Conservation (phyloP, 2,329 filamentous ascomycete genomes). For the Neonectria neomacrospora region DNA sequence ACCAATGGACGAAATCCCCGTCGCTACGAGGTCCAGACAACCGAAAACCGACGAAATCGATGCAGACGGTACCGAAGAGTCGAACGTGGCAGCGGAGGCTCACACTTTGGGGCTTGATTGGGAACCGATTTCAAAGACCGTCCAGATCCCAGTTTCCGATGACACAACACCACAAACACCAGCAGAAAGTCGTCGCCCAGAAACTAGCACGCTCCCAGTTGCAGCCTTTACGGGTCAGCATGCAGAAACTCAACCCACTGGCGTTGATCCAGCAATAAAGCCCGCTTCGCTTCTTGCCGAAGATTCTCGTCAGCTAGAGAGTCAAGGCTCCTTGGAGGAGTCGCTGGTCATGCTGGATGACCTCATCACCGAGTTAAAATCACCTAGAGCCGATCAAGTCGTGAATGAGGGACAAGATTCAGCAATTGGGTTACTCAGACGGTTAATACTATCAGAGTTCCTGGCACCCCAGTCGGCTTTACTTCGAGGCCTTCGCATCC, state of each 20-base stretch:
- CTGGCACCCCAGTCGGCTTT: constrained; percentile 26
- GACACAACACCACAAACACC: not conserved
- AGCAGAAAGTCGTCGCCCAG: not conserved
- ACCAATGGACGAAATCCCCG: constrained; percentile 28
- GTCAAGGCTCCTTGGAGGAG: not conserved
- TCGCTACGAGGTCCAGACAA: constrained; percentile 5
- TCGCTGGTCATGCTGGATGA: constrained; percentile 20
- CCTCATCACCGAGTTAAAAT: constrained; percentile 30
- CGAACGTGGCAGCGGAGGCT: not conserved
- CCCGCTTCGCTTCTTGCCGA: not conserved
- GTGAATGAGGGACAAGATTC: constrained; percentile 21
- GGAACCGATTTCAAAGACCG: not conserved
- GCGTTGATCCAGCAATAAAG: not conserved
- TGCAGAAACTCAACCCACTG: not conserved
- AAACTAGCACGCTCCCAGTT: not conserved
- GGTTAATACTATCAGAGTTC: constrained; percentile 28
- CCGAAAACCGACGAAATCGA: not conserved
- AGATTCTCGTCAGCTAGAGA: not conserved
- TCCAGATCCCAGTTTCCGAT: not conserved
- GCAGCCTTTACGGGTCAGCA: constrained; percentile 5
- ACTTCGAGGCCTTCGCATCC: constrained; percentile 39
- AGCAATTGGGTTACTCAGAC: constrained; percentile 34
- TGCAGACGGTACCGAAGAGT: not conserved
- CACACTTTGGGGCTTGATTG: not conserved
- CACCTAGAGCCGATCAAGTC: not conserved